Evolutionary conservation across 495 filamentous ascomycete species (phyloP).

Genomic region (Amniculicola lignicola): DNA sequence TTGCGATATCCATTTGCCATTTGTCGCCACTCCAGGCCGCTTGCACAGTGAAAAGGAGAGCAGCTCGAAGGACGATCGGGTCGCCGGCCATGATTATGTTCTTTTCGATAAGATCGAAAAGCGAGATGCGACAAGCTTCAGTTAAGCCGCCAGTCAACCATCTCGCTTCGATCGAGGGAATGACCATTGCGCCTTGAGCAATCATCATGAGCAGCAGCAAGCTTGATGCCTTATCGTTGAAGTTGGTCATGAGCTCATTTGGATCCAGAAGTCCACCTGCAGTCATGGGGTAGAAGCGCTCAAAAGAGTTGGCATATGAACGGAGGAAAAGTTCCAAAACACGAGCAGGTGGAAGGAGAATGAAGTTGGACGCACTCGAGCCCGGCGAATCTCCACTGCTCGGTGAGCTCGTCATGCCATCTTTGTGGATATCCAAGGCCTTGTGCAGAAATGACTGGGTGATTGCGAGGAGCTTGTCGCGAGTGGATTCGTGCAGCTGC

Average conservation of each 20-base stretch:
- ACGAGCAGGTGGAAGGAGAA: constrained; percentile 56
- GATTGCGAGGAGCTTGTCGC: constrained; percentile 63
- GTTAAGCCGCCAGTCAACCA: constrained; percentile 60
- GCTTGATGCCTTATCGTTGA: constrained; percentile 56
- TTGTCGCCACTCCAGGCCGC: constrained; percentile 67
- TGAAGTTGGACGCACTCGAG: constrained; percentile 50
- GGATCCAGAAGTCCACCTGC: constrained; percentile 52
- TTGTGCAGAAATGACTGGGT: constrained; percentile 63
- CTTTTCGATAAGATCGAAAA: constrained; percentile 64
- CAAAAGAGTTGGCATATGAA: constrained; percentile 56
- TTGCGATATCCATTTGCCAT: constrained; percentile 68
- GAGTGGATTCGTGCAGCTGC: constrained; percentile 45
- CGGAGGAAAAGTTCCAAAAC: constrained; percentile 61
- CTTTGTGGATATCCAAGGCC: constrained; percentile 58
- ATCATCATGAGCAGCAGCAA: constrained; percentile 63
- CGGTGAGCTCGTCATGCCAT: constrained; percentile 32
- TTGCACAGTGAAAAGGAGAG: constrained; percentile 58
- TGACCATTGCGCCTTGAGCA: constrained; percentile 57
- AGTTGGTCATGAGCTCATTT: constrained; percentile 54
- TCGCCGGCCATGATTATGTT: constrained; percentile 60
- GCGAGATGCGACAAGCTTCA: constrained; percentile 62
- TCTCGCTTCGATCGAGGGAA: constrained; percentile 56
- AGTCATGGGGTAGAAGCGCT: constrained; percentile 57
- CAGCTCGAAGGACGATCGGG: constrained; percentile 56
- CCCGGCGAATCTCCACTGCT: constrained; percentile 42